Conservation (phyloP, 371 early-diverging fungal genomes). For the Mortierella sp. region DNA sequence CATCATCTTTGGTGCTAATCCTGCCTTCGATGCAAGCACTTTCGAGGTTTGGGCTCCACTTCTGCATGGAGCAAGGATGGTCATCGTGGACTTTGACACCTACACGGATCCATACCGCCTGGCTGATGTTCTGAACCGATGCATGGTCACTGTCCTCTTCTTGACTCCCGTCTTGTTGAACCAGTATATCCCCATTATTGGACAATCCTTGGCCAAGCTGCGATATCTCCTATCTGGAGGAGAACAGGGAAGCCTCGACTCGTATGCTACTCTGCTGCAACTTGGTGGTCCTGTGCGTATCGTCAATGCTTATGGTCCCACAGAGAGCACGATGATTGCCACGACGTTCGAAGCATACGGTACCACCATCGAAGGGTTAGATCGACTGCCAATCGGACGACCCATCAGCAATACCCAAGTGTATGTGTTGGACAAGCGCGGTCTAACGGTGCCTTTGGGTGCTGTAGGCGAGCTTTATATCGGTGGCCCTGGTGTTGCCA, state of each 20-base stretch:
- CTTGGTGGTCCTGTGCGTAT: conserved; percentile 4
- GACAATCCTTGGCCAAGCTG: background rate
- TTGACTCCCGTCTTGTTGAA: background rate
- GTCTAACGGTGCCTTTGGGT: conserved; percentile 3
- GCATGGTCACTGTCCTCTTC: background rate
- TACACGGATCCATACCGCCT: background rate
- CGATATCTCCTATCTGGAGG: background rate
- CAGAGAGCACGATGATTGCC: conserved; percentile 20
- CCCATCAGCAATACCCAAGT: background rate
- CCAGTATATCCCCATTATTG: conserved; percentile 3
- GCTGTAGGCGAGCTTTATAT: conserved; percentile 25
- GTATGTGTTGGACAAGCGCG: conserved; percentile 17
- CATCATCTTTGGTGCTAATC: background rate
- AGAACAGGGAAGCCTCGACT: conserved; percentile 1
- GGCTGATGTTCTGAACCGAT: background rate
- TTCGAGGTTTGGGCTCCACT: conserved; percentile 8
- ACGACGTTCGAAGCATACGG: background rate
- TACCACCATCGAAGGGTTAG: background rate
- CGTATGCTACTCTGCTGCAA: background rate
- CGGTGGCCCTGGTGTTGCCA: conserved; percentile 40
- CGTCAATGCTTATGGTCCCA: conserved; percentile 41
- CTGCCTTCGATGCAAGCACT: background rate
- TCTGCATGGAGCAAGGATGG: background rate
- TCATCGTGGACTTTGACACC: background rate
- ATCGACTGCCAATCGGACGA: conserved; percentile 7